These are phyloP conservation scores for Beauveria asiatica DNA, from an alignment of 2,329 filamentous ascomycete species.

Conservation along the genomic window DNA sequence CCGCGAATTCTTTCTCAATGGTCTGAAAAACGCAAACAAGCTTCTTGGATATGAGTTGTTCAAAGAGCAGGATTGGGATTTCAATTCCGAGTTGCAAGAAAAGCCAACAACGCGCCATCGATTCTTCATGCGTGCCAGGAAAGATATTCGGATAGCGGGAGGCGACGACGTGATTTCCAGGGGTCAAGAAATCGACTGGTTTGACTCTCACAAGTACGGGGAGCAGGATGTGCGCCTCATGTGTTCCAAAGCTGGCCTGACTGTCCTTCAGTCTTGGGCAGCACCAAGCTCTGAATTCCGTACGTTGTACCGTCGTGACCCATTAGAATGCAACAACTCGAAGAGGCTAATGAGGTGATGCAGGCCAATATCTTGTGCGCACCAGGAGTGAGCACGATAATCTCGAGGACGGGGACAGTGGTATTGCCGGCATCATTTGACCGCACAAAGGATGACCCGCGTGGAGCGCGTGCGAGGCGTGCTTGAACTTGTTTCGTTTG, in stretches of 20 bases:
- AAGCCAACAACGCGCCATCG: conserved; percentile 30
- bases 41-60: conserved; percentile 27
- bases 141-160: conserved; percentile 21
- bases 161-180: conserved; percentile 19
- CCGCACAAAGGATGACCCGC: no score
- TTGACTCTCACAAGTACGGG: conserved; percentile 34
- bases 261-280: conserved; percentile 28
- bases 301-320: conserved; percentile 16
- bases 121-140: conserved; percentile 30
- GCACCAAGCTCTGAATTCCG: conserved; percentile 31
- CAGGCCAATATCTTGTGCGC: conserved; percentile 31
- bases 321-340: not conserved
- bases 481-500: not conserved
- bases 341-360: not conserved
- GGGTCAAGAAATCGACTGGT: conserved; percentile 33
- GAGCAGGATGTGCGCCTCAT: conserved; percentile 28
- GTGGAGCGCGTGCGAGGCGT: no score
- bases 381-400: conserved; percentile 21
- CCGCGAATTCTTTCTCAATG: conserved; percentile 29
- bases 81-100: conserved; percentile 27
- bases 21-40: conserved; percentile 29
- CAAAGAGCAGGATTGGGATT: conserved; percentile 29
- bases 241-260: conserved; percentile 30
- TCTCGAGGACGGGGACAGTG: conserved; percentile 30
- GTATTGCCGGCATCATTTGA: conserved; percentile 22